Evolutionary conservation across 225 moss, liverwort and hornwort genomes (phyloP), one percentile per base, ranked within the genome.

Genomic region (Bryoerythrophyllum caledonicum): DNA sequence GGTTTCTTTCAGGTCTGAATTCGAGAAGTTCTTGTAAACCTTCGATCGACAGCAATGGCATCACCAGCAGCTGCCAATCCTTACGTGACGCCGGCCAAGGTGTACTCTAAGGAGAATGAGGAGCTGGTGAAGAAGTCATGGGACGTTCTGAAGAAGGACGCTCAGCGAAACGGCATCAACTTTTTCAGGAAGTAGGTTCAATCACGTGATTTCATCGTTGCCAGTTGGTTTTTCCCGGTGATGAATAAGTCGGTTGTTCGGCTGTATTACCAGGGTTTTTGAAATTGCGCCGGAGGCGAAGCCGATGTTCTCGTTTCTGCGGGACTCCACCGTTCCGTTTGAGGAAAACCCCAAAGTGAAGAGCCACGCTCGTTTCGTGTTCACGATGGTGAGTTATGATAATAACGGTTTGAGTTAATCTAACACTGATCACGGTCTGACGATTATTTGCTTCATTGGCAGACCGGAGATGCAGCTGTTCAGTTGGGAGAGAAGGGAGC

Each of bases 281-380:
- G 84, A 87, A 62, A 87, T 87, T 79, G 87, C 87, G 2, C 87
- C 87, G 44, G 87, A 26, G 59, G 87, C 84, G n/a, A 87, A 84
- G 81, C 58, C 76, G 6, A 79, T 87, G 73, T 87, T 81, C 23
- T 84, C 87, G 23, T 88, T 88, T 55, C 30, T 88, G 82, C 75
- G 82, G 2, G 58, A 88, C 75, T 74, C 82, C 6, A 82, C 80
- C 26, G 27, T 80, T 65, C 87, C 87, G 4, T 82, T 85, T 38
- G 87, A 88, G 63, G 76, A 85, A 41, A 88, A 82, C 20, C 82
- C 87, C 4, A 85, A 85, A 85, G 80, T 88, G 65, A 78, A 80
- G 80, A 77, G 55, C 55, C 87, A 88, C 53, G 82, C 87, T 67
- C 77, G 77, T 35, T 80, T 12, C 30, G 87, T 88, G 58, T 88